These are phyloP conservation scores for Starmerella sp. DNA, from an alignment of 805 yeast genomes.

Conservation along the genomic window DNA sequence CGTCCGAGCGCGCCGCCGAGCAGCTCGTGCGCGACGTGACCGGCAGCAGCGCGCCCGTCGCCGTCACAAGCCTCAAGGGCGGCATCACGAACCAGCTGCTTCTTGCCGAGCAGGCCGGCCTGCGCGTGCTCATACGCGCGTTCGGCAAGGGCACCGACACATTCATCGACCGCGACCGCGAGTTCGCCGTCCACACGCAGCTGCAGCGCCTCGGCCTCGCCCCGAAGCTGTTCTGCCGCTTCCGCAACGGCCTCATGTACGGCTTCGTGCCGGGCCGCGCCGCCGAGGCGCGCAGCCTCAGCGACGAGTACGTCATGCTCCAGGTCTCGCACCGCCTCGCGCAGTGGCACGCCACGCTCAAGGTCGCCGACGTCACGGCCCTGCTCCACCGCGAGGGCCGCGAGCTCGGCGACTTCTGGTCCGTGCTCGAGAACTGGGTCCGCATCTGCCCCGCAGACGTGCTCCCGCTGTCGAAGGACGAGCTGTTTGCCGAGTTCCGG, in stretches of 20 bases:
- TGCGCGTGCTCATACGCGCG: constrained; percentile 43
- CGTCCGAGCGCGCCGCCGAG: constrained; percentile 6
- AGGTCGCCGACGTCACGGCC: constrained; percentile 12
- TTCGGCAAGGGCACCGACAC: constrained; percentile 65
- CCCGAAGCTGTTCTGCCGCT: constrained; percentile 55
- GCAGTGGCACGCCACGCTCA: constrained; percentile 51
- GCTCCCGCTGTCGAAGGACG: constrained; percentile 30
- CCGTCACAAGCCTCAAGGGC: constrained; percentile 27
- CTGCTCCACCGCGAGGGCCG: neutral
- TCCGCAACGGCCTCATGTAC: constrained; percentile 62
- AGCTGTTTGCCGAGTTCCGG: constrained; percentile 39
- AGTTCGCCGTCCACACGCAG: constrained; percentile 57
- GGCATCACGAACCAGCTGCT: constrained; percentile 32
- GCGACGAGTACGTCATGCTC: constrained; percentile 38
- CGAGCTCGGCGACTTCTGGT: constrained; percentile 41
- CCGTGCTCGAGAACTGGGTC: constrained; percentile 52
- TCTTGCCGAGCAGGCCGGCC: constrained; percentile 21
- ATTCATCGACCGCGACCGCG: constrained; percentile 64
- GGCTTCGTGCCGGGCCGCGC: constrained; percentile 59
- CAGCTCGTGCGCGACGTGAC: constrained; percentile 11
- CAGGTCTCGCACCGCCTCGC: constrained; percentile 57
- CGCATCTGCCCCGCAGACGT: constrained; percentile 43
- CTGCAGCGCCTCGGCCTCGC: constrained; percentile 52
- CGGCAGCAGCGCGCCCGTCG: constrained; percentile 6
- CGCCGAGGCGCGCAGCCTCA: constrained; percentile 43